A percentile compares a stretch with the other conserved stretches of the same genome.
These are phyloP conservation scores for Symbiotaphrina buchneri DNA, from an alignment of 495 filamentous ascomycete species.

Conservation along the genomic window DNA sequence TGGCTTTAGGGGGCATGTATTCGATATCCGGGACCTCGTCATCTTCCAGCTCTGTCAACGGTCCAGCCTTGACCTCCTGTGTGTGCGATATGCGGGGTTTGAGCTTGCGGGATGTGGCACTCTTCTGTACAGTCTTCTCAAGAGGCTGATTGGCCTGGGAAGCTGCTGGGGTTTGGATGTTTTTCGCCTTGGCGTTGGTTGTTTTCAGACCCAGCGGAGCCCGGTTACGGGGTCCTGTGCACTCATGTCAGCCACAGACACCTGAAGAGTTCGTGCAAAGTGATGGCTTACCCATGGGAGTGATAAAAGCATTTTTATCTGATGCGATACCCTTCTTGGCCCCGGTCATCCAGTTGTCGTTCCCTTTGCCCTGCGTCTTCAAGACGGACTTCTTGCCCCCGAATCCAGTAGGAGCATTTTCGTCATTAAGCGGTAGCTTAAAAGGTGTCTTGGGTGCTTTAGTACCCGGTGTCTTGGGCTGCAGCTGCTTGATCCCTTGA, in stretches of 20 bases:
- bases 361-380: conserved; percentile 36
- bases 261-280: background rate
- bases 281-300: conserved; percentile 47
- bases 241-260: conserved; percentile 2
- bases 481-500: conserved; percentile 32
- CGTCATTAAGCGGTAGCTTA: conserved; percentile 66
- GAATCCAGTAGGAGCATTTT: conserved; percentile 41
- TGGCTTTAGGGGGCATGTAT: conserved; percentile 48
- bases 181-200: conserved; percentile 74
- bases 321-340: conserved; percentile 33
- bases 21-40: conserved; percentile 44
- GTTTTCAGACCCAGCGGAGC: conserved; percentile 84
- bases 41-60: conserved; percentile 25
- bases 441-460: conserved; percentile 67
- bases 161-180: conserved; percentile 35
- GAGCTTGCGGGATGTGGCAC: conserved; percentile 2
- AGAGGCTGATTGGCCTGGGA: conserved; percentile 20
- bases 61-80: conserved; percentile 15
- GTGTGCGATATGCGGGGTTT: conserved; percentile 1
- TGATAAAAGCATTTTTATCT: conserved; percentile 43
- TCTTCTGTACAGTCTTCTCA: conserved; percentile 5
- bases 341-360: conserved; percentile 36
- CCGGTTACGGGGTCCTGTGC: conserved; percentile 41
- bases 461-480: conserved; percentile 59
- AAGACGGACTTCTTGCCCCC: conserved; percentile 35